These are phyloP conservation scores for Candida manassasensis DNA, from an alignment of 805 yeast species.

Conservation along the genomic window DNA sequence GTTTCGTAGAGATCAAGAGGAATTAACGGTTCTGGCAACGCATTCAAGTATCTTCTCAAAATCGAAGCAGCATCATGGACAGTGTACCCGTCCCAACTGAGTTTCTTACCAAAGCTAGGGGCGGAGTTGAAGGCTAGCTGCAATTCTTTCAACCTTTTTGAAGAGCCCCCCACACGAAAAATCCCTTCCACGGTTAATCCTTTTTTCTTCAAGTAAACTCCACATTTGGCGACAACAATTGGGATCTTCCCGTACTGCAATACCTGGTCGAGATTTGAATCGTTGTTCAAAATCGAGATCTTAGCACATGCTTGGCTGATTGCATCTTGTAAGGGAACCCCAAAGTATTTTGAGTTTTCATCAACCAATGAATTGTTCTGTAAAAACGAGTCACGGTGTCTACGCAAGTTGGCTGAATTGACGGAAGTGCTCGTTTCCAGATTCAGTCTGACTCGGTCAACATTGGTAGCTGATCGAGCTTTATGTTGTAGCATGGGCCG, in stretches of 20 bases:
- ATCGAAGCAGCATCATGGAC: slow-evolving; percentile 97
- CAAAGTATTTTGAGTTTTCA: slow-evolving; percentile 61
- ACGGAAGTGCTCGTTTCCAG: slow-evolving; percentile 23
- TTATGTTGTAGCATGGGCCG: slow-evolving; percentile 49
- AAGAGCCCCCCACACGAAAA: slow-evolving; percentile 88
- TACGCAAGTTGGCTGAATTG: slow-evolving; percentile 31
- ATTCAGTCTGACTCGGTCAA: slow-evolving; percentile 36
- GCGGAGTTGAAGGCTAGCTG: slow-evolving; percentile 81
- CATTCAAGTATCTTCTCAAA: slow-evolving; percentile 77
- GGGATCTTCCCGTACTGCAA: slow-evolving; percentile 87
- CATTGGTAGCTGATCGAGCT: slow-evolving; percentile 46
- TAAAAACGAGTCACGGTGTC: slow-evolving; percentile 48
- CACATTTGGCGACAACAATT: slow-evolving; percentile 92
- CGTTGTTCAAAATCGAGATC: slow-evolving; percentile 58
- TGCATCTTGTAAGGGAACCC: slow-evolving; percentile 70
- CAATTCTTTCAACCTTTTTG: slow-evolving; percentile 79
- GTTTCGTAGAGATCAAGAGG: slow-evolving; percentile 72
- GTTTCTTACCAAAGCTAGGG: slow-evolving; percentile 83
- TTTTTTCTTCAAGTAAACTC: slow-evolving; percentile 73
- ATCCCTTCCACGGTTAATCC: slow-evolving; percentile 84
- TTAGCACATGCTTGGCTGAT: slow-evolving; percentile 72
- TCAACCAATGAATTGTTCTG: slow-evolving; percentile 39
- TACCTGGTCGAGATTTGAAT: slow-evolving; percentile 47
- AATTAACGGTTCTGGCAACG: slow-evolving; percentile 87
- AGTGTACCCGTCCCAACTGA: slow-evolving; percentile 88